Evolutionary conservation across 345 rosid species (phyloP).

Genomic region (Microthlaspi erraticum): DNA sequence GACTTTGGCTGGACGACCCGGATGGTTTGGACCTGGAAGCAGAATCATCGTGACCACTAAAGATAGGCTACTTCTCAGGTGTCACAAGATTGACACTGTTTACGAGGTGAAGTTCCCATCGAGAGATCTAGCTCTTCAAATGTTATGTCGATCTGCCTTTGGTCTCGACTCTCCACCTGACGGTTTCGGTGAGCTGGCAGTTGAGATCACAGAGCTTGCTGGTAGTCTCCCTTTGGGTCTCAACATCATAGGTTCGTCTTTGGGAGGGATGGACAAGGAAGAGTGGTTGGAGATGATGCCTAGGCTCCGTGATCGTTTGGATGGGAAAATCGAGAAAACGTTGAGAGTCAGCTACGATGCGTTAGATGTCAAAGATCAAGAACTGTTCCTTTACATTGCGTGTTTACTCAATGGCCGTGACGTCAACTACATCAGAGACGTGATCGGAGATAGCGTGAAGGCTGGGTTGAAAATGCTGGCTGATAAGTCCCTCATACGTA

Average conservation of each 20-base stretch:
- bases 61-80: conserved; percentile 1
- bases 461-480: neutral
- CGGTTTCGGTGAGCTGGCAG: conserved; percentile 4
- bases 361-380: conserved; percentile 1
- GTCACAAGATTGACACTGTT: neutral
- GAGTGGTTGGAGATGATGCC: conserved; percentile 21
- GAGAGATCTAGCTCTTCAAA: neutral
- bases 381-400: conserved; percentile 9
- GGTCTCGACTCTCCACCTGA: conserved; percentile 1
- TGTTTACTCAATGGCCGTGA: conserved; percentile 6
- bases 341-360: neutral
- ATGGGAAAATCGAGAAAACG: conserved; percentile 12
- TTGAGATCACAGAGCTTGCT: neutral
- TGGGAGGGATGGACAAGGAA: neutral
- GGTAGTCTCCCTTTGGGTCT: conserved; percentile 15
- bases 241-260: conserved; percentile 6
- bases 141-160: conserved; percentile 5
- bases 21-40: neutral
- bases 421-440: neutral
- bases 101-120: conserved; percentile 7
- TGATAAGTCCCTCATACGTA: conserved; percentile 38
- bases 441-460: conserved; percentile 2
- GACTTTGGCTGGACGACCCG: conserved; percentile 14
- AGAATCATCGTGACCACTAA: conserved; percentile 9
- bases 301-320: neutral